A percentile compares a stretch with the other conserved stretches of the same genome.
These are phyloP conservation scores for Gossypium davidsonii DNA, from an alignment of 441 rosid species.

Conservation along the genomic window DNA sequence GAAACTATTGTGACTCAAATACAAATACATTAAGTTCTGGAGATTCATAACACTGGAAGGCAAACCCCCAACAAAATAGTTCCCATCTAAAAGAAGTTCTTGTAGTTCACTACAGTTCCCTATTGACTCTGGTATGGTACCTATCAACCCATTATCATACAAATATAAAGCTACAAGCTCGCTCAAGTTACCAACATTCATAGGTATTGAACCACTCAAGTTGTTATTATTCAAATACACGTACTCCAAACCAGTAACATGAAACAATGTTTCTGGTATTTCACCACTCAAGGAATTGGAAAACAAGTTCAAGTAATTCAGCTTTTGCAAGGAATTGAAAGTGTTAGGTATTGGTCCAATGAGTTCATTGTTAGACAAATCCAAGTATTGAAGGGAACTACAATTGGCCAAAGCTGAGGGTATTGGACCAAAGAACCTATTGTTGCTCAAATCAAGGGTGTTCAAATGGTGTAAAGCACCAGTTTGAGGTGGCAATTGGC, in stretches of 20 bases:
- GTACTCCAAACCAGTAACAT: constrained; percentile 23
- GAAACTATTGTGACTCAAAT: constrained; percentile 36
- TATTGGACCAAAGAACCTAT: constrained; percentile 42
- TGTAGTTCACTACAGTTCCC: constrained; percentile 48
- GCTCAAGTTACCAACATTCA: constrained; percentile 41
- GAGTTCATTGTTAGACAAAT: constrained; percentile 48
- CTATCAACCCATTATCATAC: constrained; percentile 39
- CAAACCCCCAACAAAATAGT: constrained; percentile 48
- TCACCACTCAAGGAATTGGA: constrained; percentile 45
- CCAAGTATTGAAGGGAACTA: constrained; percentile 33
- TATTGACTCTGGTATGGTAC: constrained; percentile 51
- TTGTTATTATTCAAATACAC: constrained; percentile 37
- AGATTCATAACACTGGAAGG: constrained; percentile 51
- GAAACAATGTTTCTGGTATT: constrained; percentile 51
- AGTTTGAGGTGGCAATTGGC: constrained; percentile 53
- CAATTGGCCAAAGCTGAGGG: constrained; percentile 47
- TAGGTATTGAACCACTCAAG: constrained; percentile 50
- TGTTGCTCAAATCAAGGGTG: constrained; percentile 38
- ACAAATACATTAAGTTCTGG: constrained; percentile 33
- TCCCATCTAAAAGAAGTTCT: constrained; percentile 33
- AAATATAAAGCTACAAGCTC: constrained; percentile 30
- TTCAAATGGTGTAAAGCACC: constrained; percentile 34
- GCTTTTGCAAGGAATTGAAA: constrained; percentile 29
- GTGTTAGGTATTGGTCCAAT: constrained; percentile 43
- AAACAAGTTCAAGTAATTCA: constrained; percentile 32